phyloP scores from a whole-genome alignment of 441 rosid species.

The Pelargonium fulgidum region DNA sequence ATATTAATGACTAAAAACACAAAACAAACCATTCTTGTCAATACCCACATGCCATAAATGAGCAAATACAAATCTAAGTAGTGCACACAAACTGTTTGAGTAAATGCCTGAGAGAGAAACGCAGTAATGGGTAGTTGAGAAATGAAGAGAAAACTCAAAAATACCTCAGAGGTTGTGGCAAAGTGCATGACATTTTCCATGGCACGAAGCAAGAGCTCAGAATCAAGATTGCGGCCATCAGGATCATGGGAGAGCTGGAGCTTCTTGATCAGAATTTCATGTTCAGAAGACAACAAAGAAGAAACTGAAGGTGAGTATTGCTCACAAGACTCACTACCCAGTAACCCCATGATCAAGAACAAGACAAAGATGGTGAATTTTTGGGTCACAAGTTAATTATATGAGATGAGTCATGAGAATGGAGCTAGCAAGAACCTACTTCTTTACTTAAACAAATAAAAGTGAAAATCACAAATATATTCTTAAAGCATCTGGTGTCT shows the following conservation, averaged over 20 bases:
- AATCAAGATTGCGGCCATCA: constrained; percentile 60
- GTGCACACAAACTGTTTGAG: constrained; percentile 3
- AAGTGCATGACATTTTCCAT: constrained; percentile 46
- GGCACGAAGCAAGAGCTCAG: constrained; percentile 47
- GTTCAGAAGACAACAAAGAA: constrained; percentile 26
- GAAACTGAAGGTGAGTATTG: not conserved
- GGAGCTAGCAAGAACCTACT: not conserved
- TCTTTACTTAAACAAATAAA: constrained; percentile 6
- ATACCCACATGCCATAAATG: not conserved
- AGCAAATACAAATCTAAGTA: not conserved
- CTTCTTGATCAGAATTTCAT: constrained; percentile 49
- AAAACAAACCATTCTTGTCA: not conserved
- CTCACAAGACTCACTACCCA: not conserved
- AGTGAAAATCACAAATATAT: not conserved
- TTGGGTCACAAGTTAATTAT: constrained; percentile 5
- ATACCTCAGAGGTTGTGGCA: constrained; percentile 34
- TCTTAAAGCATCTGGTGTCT: too few relatives aligned
- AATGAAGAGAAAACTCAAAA: constrained; percentile 19
- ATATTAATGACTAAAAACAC: not conserved
- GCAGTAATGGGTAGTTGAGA: not conserved
- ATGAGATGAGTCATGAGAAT: not conserved
- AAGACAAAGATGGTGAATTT: not conserved
- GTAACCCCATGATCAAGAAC: not conserved
- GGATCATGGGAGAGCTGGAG: constrained; percentile 66
- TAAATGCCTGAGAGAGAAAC: not conserved